Base-by-base conservation (phyloP, 371 early-diverging fungal species). In the Dinochytrium kinnereticum region DNA sequence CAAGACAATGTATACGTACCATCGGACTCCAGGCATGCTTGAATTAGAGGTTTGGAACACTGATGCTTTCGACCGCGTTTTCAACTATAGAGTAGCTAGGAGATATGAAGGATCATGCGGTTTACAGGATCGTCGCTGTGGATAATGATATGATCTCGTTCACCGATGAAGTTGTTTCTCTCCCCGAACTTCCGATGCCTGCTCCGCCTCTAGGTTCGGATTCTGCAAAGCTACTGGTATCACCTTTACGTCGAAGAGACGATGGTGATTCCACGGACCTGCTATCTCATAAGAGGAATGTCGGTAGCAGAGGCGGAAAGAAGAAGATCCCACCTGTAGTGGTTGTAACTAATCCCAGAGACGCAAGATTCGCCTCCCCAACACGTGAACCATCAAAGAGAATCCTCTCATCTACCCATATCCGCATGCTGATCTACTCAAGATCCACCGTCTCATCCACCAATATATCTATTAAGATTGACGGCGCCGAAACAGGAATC, bases 141-240 rank as follows among this genome's bases (percentile, higher is more conserved):
- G 97, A 96, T 75, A 85, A 96, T 74, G 96, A 96, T 73, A 64
- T 95, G 68, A 86, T 96, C 33, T 91, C 93, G 7, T 94, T 96
- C 81, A 80, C 86, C 1, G 96, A 96, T 75, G 79, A 89, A 15
- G 77, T 79, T 1, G 76, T 95, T 70, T 88, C 91, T 15, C 66
- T 91, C 21, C 76, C 80, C 0, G 76, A 81, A 51, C 80, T 93
- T 2, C 91, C 93, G 80, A 39, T 85, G 77, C 79, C 38, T 44
- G 66, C 66, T 21, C 66, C 66, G n/a, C 66, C 44, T 31, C 66
- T 66, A n/a, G n/a, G n/a, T n/a, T n/a, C n/a, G n/a, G n/a, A n/a
- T n/a, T n/a, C n/a, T n/a, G 57, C 13, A 40, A 68, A 59, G n/a
- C 61, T 38, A 39, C 40, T 44, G n/a, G 57, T 64, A 61, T 57